A percentile compares a stretch with the other conserved stretches of the same genome.
Evolutionary conservation across 208 protist genomes (phyloP).

Genomic region (Leishmania turanica): DNA sequence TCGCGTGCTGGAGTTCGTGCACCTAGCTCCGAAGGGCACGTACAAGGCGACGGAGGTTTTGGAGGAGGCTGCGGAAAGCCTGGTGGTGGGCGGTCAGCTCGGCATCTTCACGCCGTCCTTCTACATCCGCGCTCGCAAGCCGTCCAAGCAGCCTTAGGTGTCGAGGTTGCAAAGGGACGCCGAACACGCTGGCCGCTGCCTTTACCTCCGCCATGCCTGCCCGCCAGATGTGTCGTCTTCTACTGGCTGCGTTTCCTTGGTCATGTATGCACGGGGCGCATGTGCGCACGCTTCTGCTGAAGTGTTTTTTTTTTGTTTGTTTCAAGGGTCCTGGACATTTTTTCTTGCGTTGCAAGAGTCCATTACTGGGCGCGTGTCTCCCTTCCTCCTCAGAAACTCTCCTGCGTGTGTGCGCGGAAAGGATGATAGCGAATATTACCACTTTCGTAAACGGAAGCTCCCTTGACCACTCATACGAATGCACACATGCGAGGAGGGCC

Average conservation of each 20-base stretch:
- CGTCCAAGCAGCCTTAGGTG: conserved; percentile 16
- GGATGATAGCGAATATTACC: neutral
- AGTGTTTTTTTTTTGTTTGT: neutral
- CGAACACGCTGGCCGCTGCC: neutral
- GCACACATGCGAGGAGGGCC: neutral
- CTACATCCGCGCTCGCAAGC: conserved; percentile 92
- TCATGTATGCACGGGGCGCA: neutral
- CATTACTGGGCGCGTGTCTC: neutral
- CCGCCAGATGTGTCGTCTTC: neutral
- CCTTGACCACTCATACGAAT: neutral
- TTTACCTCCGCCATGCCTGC: neutral
- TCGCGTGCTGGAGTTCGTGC: conserved; percentile 73
- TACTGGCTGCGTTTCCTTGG: neutral
- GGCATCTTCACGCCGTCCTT: conserved; percentile 95
- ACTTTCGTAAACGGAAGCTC: neutral
- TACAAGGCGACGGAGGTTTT: conserved; percentile 89
- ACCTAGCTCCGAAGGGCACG: conserved; percentile 76
- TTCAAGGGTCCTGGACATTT: neutral
- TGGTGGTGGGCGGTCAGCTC: conserved; percentile 89
- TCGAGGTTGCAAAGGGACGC: neutral
- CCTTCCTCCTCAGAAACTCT: neutral
- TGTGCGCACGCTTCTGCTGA: neutral
- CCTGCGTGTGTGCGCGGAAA: neutral
- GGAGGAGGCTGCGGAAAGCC: conserved; percentile 82
- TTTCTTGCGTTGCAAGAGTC: no score